Percentiles rank a stretch among this genome's conserved stretches.
Conservation (phyloP, 805 yeast genomes). For the Sungouiozyma ichnusensis region DNA sequence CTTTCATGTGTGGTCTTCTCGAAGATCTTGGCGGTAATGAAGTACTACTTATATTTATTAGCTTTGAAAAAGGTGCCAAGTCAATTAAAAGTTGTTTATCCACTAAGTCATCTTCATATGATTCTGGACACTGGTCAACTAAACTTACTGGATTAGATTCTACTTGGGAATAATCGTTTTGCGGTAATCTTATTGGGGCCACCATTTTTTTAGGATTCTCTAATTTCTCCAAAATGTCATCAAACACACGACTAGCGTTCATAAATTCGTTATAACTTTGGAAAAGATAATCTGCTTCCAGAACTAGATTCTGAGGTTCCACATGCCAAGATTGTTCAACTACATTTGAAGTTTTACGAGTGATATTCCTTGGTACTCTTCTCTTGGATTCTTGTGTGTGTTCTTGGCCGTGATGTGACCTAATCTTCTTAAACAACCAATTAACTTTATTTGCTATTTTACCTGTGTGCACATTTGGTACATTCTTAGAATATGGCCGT, state of each 20-base stretch:
- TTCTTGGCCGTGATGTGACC: background rate
- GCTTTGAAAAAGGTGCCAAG: background rate
- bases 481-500: background rate
- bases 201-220: background rate
- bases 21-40: slow-evolving; percentile 21
- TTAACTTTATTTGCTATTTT: background rate
- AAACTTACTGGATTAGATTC: background rate
- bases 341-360: background rate
- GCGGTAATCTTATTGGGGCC: background rate
- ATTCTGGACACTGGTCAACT: background rate
- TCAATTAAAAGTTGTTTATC: background rate
- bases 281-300: background rate
- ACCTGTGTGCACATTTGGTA: background rate
- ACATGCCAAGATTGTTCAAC: background rate
- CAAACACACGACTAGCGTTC: background rate
- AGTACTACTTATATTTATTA: background rate
- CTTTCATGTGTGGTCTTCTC: slow-evolving; percentile 15
- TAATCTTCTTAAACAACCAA: background rate
- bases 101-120: background rate
- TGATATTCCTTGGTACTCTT: background rate
- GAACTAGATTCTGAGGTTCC: background rate
- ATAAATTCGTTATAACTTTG: background rate
- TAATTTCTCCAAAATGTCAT: background rate
- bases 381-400: background rate
- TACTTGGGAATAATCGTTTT: background rate